phyloP scores from a whole-genome alignment of 2,329 filamentous ascomycete species.

The Mycosphaerella sp. region DNA sequence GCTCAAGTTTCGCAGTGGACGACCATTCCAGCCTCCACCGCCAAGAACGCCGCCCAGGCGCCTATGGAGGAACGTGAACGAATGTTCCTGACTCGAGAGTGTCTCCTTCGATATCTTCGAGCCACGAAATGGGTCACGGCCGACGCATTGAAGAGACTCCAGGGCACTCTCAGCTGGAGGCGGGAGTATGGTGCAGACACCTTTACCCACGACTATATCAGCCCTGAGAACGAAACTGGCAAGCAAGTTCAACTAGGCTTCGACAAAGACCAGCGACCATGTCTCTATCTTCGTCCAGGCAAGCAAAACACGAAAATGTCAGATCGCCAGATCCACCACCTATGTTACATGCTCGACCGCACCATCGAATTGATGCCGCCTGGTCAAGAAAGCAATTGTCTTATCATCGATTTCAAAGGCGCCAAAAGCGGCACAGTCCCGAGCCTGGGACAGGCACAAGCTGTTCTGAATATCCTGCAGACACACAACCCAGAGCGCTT shows the following conservation, averaged over 20 bases:
- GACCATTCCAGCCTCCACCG: conserved; percentile 58
- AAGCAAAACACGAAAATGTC: conserved; percentile 87
- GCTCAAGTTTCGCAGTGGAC: conserved; percentile 64
- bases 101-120: conserved; percentile 83
- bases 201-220: conserved; percentile 80
- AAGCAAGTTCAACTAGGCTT: conserved; percentile 89
- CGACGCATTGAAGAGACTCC: conserved; percentile 71
- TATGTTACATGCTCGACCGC: conserved; percentile 93
- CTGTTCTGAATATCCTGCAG: conserved; percentile 87
- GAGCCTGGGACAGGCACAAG: conserved; percentile 66
- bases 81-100: conserved; percentile 88
- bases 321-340: conserved; percentile 82
- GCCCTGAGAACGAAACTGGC: conserved; percentile 89
- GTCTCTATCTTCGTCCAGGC: conserved; percentile 82
- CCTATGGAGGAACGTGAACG: conserved; percentile 73
- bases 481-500: conserved; percentile 92
- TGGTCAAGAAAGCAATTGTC: conserved; percentile 75
- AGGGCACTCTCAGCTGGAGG: conserved; percentile 77
- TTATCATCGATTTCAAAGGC: conserved; percentile 88
- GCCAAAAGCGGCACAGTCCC: conserved; percentile 71
- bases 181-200: conserved; percentile 79
- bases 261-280: conserved; percentile 78
- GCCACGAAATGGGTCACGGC: conserved; percentile 83
- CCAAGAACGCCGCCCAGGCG: conserved; percentile 51
- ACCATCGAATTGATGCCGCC: conserved; percentile 81